phyloP scores from a whole-genome alignment of 2,329 filamentous ascomycete genomes.

The Chaetoscypha palmicola region DNA sequence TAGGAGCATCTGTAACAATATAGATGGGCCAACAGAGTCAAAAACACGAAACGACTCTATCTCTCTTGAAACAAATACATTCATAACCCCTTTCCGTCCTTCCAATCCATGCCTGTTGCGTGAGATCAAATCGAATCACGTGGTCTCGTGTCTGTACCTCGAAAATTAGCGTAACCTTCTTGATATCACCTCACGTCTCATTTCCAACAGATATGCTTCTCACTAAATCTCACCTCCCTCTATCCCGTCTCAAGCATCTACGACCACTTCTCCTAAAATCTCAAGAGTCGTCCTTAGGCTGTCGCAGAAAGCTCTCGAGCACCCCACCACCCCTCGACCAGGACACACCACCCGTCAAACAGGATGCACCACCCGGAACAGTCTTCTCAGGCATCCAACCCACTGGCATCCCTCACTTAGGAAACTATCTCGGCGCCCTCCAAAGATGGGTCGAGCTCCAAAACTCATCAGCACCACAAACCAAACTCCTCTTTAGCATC shows the following conservation, averaged over 20 bases:
- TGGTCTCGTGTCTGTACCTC: slow-evolving; percentile 17
- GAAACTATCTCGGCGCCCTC: slow-evolving; percentile 90
- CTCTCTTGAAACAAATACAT: too few species aligned
- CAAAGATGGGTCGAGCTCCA: slow-evolving; percentile 81
- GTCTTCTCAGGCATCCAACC: slow-evolving; percentile 98
- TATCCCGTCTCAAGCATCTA: slow-evolving; percentile 1
- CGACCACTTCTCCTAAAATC: not conserved
- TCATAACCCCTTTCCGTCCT: too few species aligned
- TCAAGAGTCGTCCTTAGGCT: not conserved
- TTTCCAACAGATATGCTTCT: too few species aligned
- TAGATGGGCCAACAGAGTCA: too few species aligned
- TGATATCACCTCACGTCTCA: not conserved
- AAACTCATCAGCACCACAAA: slow-evolving; percentile 46
- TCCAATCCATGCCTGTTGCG: too few species aligned
- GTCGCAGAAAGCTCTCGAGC: too few species aligned
- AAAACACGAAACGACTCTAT: too few species aligned
- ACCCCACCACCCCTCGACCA: too few species aligned
- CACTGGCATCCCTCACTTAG: slow-evolving; percentile 86
- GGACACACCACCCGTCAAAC: too few species aligned
- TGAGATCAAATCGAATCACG: slow-evolving; percentile 17
- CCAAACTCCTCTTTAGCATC: slow-evolving; percentile 73
- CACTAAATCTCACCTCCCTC: too few species aligned
- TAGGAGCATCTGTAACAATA: too few species aligned
- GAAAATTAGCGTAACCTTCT: slow-evolving; percentile 6
- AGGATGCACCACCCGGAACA: slow-evolving; percentile 33